Conservation (phyloP, 2,329 filamentous ascomycete species). For the Exophiala aquamarina region DNA sequence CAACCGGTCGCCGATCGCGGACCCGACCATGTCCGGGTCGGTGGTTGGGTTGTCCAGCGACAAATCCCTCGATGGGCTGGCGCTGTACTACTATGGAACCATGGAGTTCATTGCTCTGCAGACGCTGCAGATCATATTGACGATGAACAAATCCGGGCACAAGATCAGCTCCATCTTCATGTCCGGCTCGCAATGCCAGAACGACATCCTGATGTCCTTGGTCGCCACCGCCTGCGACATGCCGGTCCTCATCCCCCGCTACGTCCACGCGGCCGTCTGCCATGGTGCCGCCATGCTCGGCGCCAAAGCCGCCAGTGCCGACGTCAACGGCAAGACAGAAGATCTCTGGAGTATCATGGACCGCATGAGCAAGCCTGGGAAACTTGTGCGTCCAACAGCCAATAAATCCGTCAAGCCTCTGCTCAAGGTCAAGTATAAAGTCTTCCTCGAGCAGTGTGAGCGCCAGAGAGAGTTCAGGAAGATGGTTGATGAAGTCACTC, state of each 20-base stretch:
- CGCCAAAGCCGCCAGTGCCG: slow-evolving; percentile 89
- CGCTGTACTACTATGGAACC: slow-evolving; percentile 89
- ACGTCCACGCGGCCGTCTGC: slow-evolving; percentile 92
- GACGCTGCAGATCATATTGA: slow-evolving; percentile 89
- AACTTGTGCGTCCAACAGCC: slow-evolving; percentile 72
- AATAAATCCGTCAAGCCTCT: slow-evolving; percentile 75
- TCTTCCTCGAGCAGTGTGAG: slow-evolving; percentile 91
- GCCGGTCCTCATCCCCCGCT: slow-evolving; percentile 89
- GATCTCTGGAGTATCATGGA: slow-evolving; percentile 97
- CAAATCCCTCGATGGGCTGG: slow-evolving; percentile 81
- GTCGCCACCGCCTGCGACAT: slow-evolving; percentile 88
- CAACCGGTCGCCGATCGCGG: slow-evolving; percentile 90
- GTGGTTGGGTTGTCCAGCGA: slow-evolving; percentile 85
- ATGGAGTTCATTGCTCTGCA: slow-evolving; percentile 99
- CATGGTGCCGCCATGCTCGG: slow-evolving; percentile 99
- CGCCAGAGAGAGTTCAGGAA: slow-evolving; percentile 80
- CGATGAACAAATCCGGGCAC: slow-evolving; percentile 91
- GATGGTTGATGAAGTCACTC: slow-evolving; percentile 65
- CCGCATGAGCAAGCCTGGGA: slow-evolving; percentile 91
- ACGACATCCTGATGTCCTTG: slow-evolving; percentile 85
- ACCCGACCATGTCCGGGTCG: slow-evolving; percentile 87
- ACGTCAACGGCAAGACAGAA: slow-evolving; percentile 75
- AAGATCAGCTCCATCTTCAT: slow-evolving; percentile 93
- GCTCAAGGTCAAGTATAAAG: slow-evolving; percentile 83
- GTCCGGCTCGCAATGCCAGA: slow-evolving; percentile 97